Conservation (phyloP, 2,329 filamentous ascomycete genomes). For the Ophiostoma quercus region DNA sequence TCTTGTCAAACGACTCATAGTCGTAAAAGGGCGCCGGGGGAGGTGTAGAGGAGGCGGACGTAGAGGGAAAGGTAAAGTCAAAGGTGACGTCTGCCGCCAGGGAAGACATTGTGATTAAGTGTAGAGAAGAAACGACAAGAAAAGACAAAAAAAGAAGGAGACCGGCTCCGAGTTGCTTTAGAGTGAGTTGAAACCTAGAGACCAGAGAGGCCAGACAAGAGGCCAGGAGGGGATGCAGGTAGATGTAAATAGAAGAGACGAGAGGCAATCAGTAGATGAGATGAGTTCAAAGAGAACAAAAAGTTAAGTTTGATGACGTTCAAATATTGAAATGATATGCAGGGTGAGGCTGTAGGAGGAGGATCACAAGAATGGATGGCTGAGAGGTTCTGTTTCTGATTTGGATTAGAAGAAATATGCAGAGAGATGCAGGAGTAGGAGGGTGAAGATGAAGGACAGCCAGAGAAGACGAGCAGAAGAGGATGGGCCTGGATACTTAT, state of each 20-base stretch:
- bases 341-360: not conserved
- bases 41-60: conserved; percentile 46
- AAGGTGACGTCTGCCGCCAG: conserved; percentile 59
- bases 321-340: not conserved
- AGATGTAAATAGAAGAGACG: conserved; percentile 10
- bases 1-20: conserved; percentile 42
- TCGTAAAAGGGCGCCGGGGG: conserved; percentile 44
- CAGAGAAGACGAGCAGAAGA: conserved; percentile 14
- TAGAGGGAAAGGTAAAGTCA: conserved; percentile 55
- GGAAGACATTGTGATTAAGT: conserved; percentile 37
- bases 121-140: not conserved
- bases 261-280: not conserved
- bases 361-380: conserved; percentile 1
- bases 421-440: not conserved
- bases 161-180: not conserved
- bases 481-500: conserved; percentile 25
- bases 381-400: not conserved
- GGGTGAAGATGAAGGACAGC: conserved; percentile 17
- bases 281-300: not conserved
- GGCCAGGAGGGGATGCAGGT: conserved; percentile 8
- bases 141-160: conserved; percentile 14
- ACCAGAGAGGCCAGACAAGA: conserved; percentile 1
- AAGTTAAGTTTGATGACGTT: not conserved
- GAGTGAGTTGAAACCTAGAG: not conserved
- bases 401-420: not conserved